Percentiles rank a stretch among this genome's conserved stretches.
Evolutionary conservation across 2,329 filamentous ascomycete genomes (phyloP).

Genomic region (Cytospora mali): DNA sequence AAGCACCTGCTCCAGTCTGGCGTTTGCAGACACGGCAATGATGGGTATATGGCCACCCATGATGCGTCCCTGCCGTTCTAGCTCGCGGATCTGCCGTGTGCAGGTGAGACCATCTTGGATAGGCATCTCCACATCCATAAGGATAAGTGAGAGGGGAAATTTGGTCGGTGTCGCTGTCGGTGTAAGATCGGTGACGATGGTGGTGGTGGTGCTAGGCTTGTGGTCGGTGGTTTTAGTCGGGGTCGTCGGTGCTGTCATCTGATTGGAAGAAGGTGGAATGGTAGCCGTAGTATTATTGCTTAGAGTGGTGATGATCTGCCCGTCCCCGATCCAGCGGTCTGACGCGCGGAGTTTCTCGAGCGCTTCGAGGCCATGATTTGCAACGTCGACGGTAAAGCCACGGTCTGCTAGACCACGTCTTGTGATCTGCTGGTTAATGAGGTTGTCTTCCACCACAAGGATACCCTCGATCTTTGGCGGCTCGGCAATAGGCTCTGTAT

Average conservation of each 20-base stretch:
- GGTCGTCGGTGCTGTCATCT: conserved; percentile 7
- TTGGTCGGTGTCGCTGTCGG: conserved; percentile 17
- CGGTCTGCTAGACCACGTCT: conserved; percentile 53
- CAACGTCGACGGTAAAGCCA: conserved; percentile 55
- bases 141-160: conserved; percentile 59
- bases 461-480: conserved; percentile 44
- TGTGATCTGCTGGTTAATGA: conserved; percentile 62
- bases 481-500: conserved; percentile 16
- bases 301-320: conserved; percentile 7
- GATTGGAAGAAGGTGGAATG: neutral
- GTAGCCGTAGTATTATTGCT: conserved; percentile 14
- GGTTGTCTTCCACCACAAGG: conserved; percentile 63
- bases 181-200: conserved; percentile 10
- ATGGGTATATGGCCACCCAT: conserved; percentile 59
- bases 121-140: conserved; percentile 81
- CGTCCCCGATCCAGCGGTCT: conserved; percentile 32
- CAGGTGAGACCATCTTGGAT: conserved; percentile 71
- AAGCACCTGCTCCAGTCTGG: conserved; percentile 61
- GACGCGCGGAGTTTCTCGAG: conserved; percentile 44
- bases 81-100: conserved; percentile 63
- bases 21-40: conserved; percentile 70
- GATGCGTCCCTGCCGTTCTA: conserved; percentile 58
- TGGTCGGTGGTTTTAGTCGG: neutral
- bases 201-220: neutral
- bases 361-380: conserved; percentile 44